A percentile compares a stretch with the other conserved stretches of the same genome.
Evolutionary conservation across 441 rosid species (phyloP).

Genomic region (Erysimum cheiri): DNA sequence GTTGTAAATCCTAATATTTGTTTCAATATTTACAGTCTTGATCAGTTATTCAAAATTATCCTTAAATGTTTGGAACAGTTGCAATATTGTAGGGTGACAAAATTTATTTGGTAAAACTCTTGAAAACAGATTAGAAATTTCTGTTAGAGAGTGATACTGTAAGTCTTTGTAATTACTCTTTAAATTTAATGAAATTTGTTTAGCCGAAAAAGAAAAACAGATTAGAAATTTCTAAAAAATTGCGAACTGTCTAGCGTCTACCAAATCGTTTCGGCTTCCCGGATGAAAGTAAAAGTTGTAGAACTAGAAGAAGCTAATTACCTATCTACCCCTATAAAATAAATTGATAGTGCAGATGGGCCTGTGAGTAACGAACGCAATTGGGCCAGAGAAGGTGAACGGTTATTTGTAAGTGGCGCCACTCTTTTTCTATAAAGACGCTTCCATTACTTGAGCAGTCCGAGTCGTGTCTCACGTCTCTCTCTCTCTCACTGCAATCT

Average conservation of each 20-base stretch:
- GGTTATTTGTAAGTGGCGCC: conserved; percentile 33
- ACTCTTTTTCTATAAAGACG: conserved; percentile 5
- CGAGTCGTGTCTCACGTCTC: conserved; percentile 2
- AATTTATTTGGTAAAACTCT: neutral
- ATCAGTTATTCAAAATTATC: too few species aligned
- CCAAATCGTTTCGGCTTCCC: too few species aligned
- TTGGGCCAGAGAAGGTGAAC: conserved; percentile 25
- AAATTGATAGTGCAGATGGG: conserved; percentile 1
- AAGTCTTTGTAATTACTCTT: too few species aligned
- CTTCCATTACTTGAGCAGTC: neutral
- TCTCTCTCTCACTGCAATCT: neutral
- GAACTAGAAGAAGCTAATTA: too few species aligned
- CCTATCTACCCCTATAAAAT: neutral
- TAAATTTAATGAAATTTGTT: too few species aligned
- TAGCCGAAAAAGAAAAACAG: too few species aligned
- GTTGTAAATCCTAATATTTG: neutral
- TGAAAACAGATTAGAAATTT: too few species aligned
- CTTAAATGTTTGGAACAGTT: neutral
- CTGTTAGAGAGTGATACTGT: too few species aligned
- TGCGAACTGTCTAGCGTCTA: too few species aligned
- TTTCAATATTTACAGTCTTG: neutral
- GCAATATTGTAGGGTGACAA: neutral
- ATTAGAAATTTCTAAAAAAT: neutral
- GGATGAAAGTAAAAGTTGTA: too few species aligned
- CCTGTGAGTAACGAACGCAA: neutral